Evolutionary conservation across 306 rosid genomes (phyloP).

Genomic region (Alnus rubra): DNA sequence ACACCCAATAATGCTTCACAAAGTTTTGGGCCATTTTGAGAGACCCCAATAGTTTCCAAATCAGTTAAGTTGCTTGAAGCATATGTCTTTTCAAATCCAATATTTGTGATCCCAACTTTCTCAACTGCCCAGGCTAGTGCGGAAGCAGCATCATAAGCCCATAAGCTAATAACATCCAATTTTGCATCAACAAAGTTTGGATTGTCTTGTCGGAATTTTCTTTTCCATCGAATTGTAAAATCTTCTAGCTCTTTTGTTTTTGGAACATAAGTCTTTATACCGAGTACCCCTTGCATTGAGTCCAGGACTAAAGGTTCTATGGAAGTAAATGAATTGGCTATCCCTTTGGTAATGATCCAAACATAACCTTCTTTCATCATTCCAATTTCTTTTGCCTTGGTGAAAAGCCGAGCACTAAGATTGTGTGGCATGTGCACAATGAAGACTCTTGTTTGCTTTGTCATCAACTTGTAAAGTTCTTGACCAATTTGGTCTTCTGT

Average conservation of each 20-base stretch:
- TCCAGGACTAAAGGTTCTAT: neutral
- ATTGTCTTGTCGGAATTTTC: conserved; percentile 34
- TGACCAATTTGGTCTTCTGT: conserved; percentile 20
- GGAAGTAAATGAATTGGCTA: conserved; percentile 1
- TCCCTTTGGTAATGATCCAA: conserved; percentile 39
- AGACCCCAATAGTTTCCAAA: conserved; percentile 41
- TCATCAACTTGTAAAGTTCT: conserved; percentile 36
- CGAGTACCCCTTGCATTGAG: conserved; percentile 41
- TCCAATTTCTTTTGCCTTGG: conserved; percentile 34
- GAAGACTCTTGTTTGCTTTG: conserved; percentile 38
- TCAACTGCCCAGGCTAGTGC: conserved; percentile 66
- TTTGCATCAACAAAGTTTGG: conserved; percentile 24
- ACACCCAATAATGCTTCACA: conserved; percentile 25
- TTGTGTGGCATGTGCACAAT: conserved; percentile 26
- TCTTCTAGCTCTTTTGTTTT: conserved; percentile 25
- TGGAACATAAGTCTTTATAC: conserved; percentile 46
- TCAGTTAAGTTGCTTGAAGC: conserved; percentile 30
- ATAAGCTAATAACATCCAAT: conserved; percentile 37
- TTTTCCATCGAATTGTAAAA: conserved; percentile 47
- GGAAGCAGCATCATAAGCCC: conserved; percentile 66
- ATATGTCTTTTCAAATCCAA: neutral
- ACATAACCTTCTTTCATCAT: conserved; percentile 49
- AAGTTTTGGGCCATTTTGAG: conserved; percentile 38
- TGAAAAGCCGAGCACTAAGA: conserved; percentile 30
- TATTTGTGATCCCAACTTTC: conserved; percentile 20